These are phyloP conservation scores for Scheffersomyces segobiensis DNA, from an alignment of 1,139 yeast genomes.

Conservation along the genomic window DNA sequence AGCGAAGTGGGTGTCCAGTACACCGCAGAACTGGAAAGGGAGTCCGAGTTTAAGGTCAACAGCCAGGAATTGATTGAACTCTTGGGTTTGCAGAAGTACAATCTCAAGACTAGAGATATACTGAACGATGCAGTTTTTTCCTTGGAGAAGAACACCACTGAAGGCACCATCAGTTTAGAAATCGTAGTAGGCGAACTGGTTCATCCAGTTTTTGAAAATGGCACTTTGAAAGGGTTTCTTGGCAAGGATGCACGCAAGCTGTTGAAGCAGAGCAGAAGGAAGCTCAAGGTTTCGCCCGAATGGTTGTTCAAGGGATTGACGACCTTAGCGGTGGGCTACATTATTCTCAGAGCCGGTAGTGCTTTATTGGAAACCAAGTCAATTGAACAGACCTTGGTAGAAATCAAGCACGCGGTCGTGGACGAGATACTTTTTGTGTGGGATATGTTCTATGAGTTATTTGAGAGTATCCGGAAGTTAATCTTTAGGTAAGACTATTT, in stretches of 20 bases:
- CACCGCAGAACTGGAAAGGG: not conserved
- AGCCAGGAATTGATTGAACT: not conserved
- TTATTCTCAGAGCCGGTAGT: not conserved
- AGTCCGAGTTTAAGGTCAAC: not conserved
- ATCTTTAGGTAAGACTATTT: not conserved
- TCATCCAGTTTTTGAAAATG: not conserved
- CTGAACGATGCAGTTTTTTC: not conserved
- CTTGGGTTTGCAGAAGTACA: not conserved
- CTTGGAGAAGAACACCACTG: not conserved
- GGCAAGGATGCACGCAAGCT: not conserved
- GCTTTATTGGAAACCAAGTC: not conserved
- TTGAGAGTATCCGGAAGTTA: not conserved
- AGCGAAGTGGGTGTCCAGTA: not conserved
- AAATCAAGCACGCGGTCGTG: not conserved
- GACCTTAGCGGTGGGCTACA: not conserved
- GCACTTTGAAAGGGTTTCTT: not conserved
- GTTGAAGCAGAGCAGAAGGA: not conserved
- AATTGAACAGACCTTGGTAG: not conserved
- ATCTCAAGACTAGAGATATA: not conserved
- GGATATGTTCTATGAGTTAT: not conserved
- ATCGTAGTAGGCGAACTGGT: not conserved
- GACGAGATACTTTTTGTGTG: not conserved
- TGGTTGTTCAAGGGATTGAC: not conserved
- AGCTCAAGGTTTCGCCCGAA: not conserved
- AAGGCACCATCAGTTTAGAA: not conserved